Percentiles rank a stretch among this genome's conserved stretches.
Evolutionary conservation across 805 yeast genomes (phyloP).

Genomic region (Metschnikowia lachancei): DNA sequence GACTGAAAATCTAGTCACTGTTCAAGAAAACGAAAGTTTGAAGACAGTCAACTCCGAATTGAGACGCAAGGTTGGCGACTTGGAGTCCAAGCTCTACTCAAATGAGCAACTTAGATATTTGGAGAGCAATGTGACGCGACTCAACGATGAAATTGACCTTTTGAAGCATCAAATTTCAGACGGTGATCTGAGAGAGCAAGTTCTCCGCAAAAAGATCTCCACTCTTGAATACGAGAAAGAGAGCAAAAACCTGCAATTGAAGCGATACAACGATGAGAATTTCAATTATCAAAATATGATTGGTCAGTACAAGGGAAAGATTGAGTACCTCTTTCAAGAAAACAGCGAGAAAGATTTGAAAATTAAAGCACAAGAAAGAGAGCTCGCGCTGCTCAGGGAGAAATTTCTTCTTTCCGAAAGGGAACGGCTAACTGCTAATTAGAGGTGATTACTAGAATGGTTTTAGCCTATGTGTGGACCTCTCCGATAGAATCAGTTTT

Average conservation of each 20-base stretch:
- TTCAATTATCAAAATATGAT: slow-evolving; percentile 53
- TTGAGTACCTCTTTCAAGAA: slow-evolving; percentile 40
- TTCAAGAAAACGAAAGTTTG: slow-evolving; percentile 67
- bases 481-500: no score
- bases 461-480: background rate
- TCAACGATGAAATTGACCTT: slow-evolving; percentile 50
- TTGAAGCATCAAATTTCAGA: slow-evolving; percentile 50
- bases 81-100: slow-evolving; percentile 49
- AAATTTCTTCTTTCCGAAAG: slow-evolving; percentile 27
- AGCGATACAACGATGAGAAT: slow-evolving; percentile 58
- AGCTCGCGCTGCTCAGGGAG: slow-evolving; percentile 53
- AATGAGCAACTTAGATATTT: slow-evolving; percentile 59
- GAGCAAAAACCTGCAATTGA: slow-evolving; percentile 49
- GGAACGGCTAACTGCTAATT: slow-evolving; percentile 2
- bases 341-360: slow-evolving; percentile 43
- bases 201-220: slow-evolving; percentile 51
- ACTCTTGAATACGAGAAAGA: slow-evolving; percentile 52
- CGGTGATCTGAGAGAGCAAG: slow-evolving; percentile 48
- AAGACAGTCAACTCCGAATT: slow-evolving; percentile 54
- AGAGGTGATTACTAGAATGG: background rate
- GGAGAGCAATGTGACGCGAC: slow-evolving; percentile 51
- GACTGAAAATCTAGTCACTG: slow-evolving; percentile 52
- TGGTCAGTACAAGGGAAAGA: slow-evolving; percentile 36
- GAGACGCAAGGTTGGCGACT: slow-evolving; percentile 40
- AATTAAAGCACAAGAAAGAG: slow-evolving; percentile 52